These are phyloP conservation scores for Termitomyces sp. DNA, from an alignment of 768 basidiomycete species.

Conservation along the genomic window DNA sequence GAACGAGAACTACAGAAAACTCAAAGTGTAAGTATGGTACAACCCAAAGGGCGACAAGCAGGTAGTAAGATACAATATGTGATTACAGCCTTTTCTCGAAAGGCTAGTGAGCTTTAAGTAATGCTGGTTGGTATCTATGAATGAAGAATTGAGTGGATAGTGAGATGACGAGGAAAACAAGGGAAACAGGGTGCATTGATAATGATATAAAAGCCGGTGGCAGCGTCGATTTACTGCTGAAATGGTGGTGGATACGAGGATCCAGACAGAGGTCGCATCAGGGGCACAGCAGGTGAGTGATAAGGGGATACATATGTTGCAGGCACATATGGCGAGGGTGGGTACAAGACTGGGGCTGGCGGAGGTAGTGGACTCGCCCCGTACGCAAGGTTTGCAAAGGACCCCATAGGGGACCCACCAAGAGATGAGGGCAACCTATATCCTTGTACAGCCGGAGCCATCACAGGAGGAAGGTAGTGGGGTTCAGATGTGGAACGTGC, in stretches of 20 bases:
- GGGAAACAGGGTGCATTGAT: neutral
- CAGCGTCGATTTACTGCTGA: neutral
- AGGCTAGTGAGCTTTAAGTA: neutral
- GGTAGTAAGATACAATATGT: slow-evolving; percentile 1
- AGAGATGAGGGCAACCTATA: slow-evolving; percentile 3
- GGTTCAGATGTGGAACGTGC: slow-evolving; percentile 12
- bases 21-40: neutral
- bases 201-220: neutral
- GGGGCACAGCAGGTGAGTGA: slow-evolving; percentile 11
- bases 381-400: slow-evolving; percentile 8
- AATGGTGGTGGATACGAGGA: slow-evolving; percentile 3
- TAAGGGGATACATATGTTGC: slow-evolving; percentile 10
- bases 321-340: slow-evolving; percentile 13
- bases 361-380: slow-evolving; percentile 2
- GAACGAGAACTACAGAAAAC: neutral
- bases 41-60: neutral
- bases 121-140: slow-evolving; percentile 1
- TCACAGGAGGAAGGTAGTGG: slow-evolving; percentile 1
- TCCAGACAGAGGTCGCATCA: slow-evolving; percentile 6
- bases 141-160: neutral
- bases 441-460: slow-evolving; percentile 2
- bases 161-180: neutral
- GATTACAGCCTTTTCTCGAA: slow-evolving; percentile 2
- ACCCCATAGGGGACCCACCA: slow-evolving; percentile 11
- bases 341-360: neutral